Evolutionary conservation across 73 alveolate genomes (phyloP).

Genomic region (Halteria grandinella): DNA sequence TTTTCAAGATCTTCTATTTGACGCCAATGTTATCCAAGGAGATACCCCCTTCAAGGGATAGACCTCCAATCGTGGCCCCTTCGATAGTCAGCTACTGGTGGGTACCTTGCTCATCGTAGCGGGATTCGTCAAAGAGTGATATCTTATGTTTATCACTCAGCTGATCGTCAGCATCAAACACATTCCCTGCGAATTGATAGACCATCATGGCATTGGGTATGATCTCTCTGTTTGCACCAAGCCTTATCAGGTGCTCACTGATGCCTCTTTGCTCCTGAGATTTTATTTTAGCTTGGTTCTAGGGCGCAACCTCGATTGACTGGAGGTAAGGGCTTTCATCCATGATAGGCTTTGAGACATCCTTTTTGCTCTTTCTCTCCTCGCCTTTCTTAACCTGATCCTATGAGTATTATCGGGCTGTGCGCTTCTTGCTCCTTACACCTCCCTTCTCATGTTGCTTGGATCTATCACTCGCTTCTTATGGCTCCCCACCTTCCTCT

Average conservation of each 20-base stretch:
- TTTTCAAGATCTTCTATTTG: neutral
- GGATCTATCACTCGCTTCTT: neutral
- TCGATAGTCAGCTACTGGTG: too few relatives aligned
- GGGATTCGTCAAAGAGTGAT: conserved; percentile 31
- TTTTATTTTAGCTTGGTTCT: neutral
- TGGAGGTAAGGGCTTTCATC: conserved; percentile 34
- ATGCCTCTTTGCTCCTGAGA: neutral
- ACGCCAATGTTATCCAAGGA: neutral
- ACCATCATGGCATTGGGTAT: conserved; percentile 18
- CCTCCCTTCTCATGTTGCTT: neutral
- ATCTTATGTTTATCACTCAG: conserved; percentile 45
- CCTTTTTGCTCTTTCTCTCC: neutral
- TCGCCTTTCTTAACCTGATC: conserved; percentile 13
- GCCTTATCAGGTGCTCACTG: neutral
- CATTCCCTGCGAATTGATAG: conserved; percentile 10
- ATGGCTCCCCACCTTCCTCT: neutral
- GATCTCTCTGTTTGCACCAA: conserved; percentile 25
- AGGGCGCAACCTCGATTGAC: conserved; percentile 24
- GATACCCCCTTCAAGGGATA: neutral
- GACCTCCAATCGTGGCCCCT: neutral
- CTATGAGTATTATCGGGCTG: neutral
- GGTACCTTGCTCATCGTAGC: too few relatives aligned
- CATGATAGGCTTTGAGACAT: neutral
- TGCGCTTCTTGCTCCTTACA: neutral
- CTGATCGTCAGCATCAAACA: conserved; percentile 18